These are phyloP conservation scores for Claviceps sp. DNA, from an alignment of 2,329 filamentous ascomycete genomes.

Conservation along the genomic window DNA sequence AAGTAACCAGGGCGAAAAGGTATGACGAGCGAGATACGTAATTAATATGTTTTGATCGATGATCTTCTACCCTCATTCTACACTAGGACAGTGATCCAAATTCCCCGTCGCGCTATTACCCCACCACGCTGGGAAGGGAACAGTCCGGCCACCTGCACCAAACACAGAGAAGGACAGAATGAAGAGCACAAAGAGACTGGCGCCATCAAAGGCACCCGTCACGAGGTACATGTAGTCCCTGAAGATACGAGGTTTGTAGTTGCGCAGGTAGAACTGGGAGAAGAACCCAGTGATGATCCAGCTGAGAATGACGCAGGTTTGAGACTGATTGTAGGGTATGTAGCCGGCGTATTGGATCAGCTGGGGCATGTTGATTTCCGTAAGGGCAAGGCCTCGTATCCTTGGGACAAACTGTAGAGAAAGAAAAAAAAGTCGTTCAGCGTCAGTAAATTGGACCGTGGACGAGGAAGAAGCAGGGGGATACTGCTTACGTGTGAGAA, in stretches of 20 bases:
- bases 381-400: background rate
- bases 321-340: constrained; percentile 20
- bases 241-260: constrained; percentile 37
- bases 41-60: too few species aligned
- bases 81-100: constrained; percentile 32
- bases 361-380: constrained; percentile 4
- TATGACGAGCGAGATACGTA: too few species aligned
- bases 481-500: background rate
- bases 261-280: constrained; percentile 37
- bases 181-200: constrained; percentile 19
- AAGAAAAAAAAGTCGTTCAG: background rate
- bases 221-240: constrained; percentile 40
- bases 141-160: constrained; percentile 30
- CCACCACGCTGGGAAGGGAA: constrained; percentile 40
- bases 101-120: constrained; percentile 36
- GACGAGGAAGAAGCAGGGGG: too few species aligned
- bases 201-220: constrained; percentile 39
- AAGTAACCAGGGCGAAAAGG: too few species aligned
- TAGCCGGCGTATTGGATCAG: constrained; percentile 4
- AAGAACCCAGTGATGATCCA: constrained; percentile 32
- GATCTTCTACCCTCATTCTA: constrained; percentile 13
- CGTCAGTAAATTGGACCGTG: too few species aligned
- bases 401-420: constrained; percentile 1
- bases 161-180: constrained; percentile 40
- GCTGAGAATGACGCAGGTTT: constrained; percentile 40